Evolutionary conservation across 495 filamentous ascomycete genomes (phyloP), one percentile per base, ranked within the genome.

Genomic region (Xylaria scruposa): DNA sequence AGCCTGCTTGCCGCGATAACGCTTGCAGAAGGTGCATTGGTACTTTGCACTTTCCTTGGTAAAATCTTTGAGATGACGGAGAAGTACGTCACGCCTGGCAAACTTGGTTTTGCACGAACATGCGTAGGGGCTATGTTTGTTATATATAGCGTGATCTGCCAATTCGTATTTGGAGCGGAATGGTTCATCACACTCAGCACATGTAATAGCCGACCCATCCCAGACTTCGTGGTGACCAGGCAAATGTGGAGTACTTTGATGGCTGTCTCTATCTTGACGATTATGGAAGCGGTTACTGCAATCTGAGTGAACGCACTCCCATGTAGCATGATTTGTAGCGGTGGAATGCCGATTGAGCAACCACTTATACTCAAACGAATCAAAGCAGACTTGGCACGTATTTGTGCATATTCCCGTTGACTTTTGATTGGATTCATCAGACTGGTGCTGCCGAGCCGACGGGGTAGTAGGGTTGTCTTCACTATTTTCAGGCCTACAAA

Each of bases 21-120:
- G 78, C 51, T 72, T 80, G 68, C 81, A 83, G 40, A 76, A 72
- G 0, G 53, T 58, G 54, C 81, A 84, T 9, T 77, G 74, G 63
- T 73, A 79, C 0, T 61, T 54, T 42, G 24, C 53, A 7, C 15
- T 54, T 4, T 66, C 62, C 29, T 73, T 67, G 15, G 58, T 26
- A 49, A 79, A 76, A 24, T 70, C 58, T 1, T 70, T 47, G 33
- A 74, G 67, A 51, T 84, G 82, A 3, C 80, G 77, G 31, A 68
- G 24, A 38, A 77, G 73, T 15, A 74, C 74, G 56, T 83, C 80
- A 3, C 19, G 15, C 15, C 80, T 73, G 1, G 78, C 56, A 72
- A 81, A 84, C 0, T 13, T 70, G 51, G 56, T 44, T 5, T 72
- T 78, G 58, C 81, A 83, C 12, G 58, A 67, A 33, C 79, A 81